phyloP scores from a whole-genome alignment of 768 basidiomycete species.

The Hortiboletus campestris region DNA sequence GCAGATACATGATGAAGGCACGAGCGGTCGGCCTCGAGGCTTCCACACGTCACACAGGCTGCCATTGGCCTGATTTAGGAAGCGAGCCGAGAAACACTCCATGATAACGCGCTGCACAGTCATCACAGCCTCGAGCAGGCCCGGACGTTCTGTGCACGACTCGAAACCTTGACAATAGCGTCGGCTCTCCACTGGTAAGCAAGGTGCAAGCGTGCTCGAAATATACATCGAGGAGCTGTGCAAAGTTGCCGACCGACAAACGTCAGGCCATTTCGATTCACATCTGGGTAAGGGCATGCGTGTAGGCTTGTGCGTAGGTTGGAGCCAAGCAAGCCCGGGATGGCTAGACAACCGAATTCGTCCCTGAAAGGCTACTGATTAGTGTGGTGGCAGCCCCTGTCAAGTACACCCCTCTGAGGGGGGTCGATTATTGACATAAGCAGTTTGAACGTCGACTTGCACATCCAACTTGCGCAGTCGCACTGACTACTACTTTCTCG shows the following conservation, averaged over 20 bases:
- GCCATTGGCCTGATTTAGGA: constrained; percentile 1
- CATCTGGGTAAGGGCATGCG: constrained; percentile 11
- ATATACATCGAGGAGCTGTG: background rate
- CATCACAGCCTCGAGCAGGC: constrained; percentile 20
- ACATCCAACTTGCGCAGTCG: background rate
- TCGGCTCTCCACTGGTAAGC: background rate
- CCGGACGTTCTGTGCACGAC: background rate
- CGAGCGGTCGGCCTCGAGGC: constrained; percentile 34
- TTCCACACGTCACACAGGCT: constrained; percentile 19
- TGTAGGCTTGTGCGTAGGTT: too few species aligned
- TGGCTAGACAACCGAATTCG: too few species aligned
- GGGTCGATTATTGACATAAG: constrained; percentile 15
- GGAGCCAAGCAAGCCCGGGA: too few species aligned
- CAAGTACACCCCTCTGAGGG: constrained; percentile 7
- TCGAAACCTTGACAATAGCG: background rate
- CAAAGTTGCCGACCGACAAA: background rate
- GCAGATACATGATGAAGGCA: constrained; percentile 24
- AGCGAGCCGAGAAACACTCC: constrained; percentile 3
- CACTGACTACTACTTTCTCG: background rate
- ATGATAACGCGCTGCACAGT: constrained; percentile 12
- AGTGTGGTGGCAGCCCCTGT: too few species aligned
- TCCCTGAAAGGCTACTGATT: too few species aligned
- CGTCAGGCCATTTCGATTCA: background rate
- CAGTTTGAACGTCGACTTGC: constrained; percentile 19
- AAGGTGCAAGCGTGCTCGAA: background rate